Evolutionary conservation across 352 stramenopile species (phyloP).

Genomic region (Phytophthora cajani): DNA sequence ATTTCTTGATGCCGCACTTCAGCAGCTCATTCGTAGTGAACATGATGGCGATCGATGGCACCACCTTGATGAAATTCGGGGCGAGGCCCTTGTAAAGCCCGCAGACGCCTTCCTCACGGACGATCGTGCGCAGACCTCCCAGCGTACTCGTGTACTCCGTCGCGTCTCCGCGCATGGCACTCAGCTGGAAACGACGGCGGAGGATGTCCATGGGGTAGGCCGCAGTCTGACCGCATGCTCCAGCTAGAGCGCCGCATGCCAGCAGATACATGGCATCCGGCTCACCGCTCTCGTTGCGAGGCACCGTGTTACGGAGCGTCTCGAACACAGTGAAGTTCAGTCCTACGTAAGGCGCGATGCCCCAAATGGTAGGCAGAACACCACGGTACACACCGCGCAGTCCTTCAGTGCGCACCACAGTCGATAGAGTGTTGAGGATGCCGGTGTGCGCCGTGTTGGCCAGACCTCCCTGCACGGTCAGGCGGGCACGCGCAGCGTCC

Average conservation of each 20-base stretch:
- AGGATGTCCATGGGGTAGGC: conserved; percentile 84
- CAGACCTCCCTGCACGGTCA: conserved; percentile 75
- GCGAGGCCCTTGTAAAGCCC: conserved; percentile 74
- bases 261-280: conserved; percentile 67
- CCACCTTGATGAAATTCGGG: conserved; percentile 82
- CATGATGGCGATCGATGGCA: conserved; percentile 84
- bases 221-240: conserved; percentile 72
- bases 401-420: conserved; percentile 61
- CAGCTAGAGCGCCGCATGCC: conserved; percentile 64
- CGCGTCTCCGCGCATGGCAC: conserved; percentile 38
- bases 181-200: conserved; percentile 76
- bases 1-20: conserved; percentile 48
- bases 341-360: conserved; percentile 77
- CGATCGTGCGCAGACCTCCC: conserved; percentile 53
- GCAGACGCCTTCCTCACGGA: conserved; percentile 56
- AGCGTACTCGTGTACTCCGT: conserved; percentile 61
- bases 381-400: conserved; percentile 67
- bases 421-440: conserved; percentile 63
- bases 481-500: conserved; percentile 73
- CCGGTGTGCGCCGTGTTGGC: conserved; percentile 67
- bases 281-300: conserved; percentile 50
- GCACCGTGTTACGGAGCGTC: conserved; percentile 54
- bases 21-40: conserved; percentile 84
- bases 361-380: conserved; percentile 65
- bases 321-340: conserved; percentile 86